A percentile compares a stretch with the other conserved stretches of the same genome.
Evolutionary conservation across 2,329 filamentous ascomycete species (phyloP).

Genomic region (Penicillium occitanis): DNA sequence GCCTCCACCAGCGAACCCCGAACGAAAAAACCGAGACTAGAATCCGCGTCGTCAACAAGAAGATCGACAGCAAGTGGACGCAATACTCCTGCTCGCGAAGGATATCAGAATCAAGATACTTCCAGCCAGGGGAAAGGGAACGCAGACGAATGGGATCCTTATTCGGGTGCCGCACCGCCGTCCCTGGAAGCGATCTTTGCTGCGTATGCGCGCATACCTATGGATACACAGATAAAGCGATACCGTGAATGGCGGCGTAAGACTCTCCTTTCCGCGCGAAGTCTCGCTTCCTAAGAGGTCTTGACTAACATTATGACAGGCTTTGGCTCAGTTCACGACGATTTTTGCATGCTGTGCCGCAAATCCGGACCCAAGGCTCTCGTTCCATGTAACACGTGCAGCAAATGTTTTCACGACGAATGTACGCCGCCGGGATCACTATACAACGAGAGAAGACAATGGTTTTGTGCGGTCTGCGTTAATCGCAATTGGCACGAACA

Average conservation of each 20-base stretch:
- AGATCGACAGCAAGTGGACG: neutral
- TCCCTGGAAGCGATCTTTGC: neutral
- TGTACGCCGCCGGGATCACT: slow-evolving; percentile 16
- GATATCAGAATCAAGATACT: neutral
- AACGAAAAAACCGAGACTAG: slow-evolving; percentile 18
- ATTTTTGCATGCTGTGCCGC: slow-evolving; percentile 20
- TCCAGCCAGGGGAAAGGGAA: neutral
- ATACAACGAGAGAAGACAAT: slow-evolving; percentile 13
- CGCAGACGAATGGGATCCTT: slow-evolving; percentile 4
- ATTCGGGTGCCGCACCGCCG: slow-evolving; percentile 11
- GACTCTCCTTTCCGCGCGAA: neutral
- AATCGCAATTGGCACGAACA: slow-evolving; percentile 20
- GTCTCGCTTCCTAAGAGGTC: neutral
- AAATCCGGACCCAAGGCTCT: slow-evolving; percentile 14
- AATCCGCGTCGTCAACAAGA: neutral
- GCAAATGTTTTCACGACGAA: slow-evolving; percentile 18
- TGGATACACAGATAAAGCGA: slow-evolving; percentile 13
- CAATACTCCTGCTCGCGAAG: slow-evolving; percentile 2
- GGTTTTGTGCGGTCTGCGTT: slow-evolving; percentile 21
- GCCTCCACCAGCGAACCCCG: slow-evolving; percentile 15
- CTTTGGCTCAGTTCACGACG: slow-evolving; percentile 19
- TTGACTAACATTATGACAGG: slow-evolving; percentile 8
- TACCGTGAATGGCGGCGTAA: slow-evolving; percentile 22
- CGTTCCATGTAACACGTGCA: slow-evolving; percentile 18
- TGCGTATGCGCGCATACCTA: slow-evolving; percentile 14